Base-by-base conservation (phyloP, 257 asterid species). In the Solanum lycopersicoides region DNA sequence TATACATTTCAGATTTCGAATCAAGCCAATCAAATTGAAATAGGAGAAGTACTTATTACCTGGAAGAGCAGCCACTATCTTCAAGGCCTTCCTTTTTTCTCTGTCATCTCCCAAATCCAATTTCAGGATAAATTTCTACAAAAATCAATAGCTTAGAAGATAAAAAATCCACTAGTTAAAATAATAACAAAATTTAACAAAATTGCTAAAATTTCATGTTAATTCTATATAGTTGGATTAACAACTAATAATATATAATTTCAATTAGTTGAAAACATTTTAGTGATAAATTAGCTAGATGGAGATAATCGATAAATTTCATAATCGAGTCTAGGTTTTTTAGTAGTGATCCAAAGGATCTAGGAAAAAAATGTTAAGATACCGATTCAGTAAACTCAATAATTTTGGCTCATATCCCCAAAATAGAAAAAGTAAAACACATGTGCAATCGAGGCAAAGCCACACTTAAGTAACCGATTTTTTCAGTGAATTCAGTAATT, bases 21-120 rank as follows among this genome's bases (percentile, higher is more conserved):
- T 63, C 8, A 63, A n/a, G 15, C 6, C 71, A n/a, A 63, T 11
- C 14, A 63, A 63, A 63, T 63, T 63, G 13, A 63, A 63, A n/a
- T 7, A 1, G 71, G 0, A 9, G 0, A n/a, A 10, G 32, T n/a
- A 4, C n/a, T 35, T 5, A 28, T 50, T 80, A 82, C 85, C 85
- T 82, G 69, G 85, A 50, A 82, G 69, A 82, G 85, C 45, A 50
- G 85, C 69, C 45, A 82, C 69, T 2, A 23, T 82, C 28, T 82
- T 82, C 85, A 82, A 5, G 69, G 85, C 85, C 85, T 82, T 82
- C 69, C 85, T 30, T 50, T 82, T 82, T 47, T 82, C 85, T 50
- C 69, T 82, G 5, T 28, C 68, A 50, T 82, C 85, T 82, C 37
- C 69, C 85, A 50, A 82, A 82, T 47, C 85, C 66, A 82, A 50